These are phyloP conservation scores for Raphanus raphanistrum DNA, from an alignment of 345 rosid species.

Conservation along the genomic window DNA sequence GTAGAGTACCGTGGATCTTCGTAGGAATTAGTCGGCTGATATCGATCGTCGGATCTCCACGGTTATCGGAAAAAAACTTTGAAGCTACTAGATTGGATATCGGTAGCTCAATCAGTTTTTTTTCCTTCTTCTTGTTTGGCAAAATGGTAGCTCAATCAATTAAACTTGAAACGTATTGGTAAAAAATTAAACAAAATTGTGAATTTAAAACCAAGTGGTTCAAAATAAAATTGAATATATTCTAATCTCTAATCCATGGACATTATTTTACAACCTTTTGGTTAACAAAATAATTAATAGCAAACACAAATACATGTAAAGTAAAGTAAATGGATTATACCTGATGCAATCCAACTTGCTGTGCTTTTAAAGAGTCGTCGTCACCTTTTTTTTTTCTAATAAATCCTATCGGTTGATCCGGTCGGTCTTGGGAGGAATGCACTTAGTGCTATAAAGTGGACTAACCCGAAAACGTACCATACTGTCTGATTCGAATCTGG, in stretches of 20 bases:
- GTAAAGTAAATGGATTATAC: background rate
- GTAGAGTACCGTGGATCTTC: too few relatives aligned
- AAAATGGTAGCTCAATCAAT: background rate
- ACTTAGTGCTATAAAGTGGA: too few relatives aligned
- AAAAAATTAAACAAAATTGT: background rate
- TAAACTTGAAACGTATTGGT: background rate
- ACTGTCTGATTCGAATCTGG: too few relatives aligned
- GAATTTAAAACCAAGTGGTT: background rate
- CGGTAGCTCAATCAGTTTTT: background rate
- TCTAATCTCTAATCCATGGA: background rate
- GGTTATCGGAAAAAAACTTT: background rate
- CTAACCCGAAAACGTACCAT: too few relatives aligned
- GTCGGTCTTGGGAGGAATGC: too few relatives aligned
- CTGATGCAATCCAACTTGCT: slow-evolving; percentile 11
- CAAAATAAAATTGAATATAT: background rate
- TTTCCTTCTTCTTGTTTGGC: too few relatives aligned
- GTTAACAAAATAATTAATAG: background rate
- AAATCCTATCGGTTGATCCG: too few relatives aligned
- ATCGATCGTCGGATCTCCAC: too few relatives aligned
- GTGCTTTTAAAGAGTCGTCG: background rate
- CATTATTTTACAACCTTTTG: background rate
- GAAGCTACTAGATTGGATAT: background rate
- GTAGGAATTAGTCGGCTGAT: too few relatives aligned
- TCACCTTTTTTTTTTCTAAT: too few relatives aligned
- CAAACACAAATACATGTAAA: background rate